These are phyloP conservation scores for Chaetomiaceae sp. DNA, from an alignment of 2,329 filamentous ascomycete genomes.

Conservation along the genomic window DNA sequence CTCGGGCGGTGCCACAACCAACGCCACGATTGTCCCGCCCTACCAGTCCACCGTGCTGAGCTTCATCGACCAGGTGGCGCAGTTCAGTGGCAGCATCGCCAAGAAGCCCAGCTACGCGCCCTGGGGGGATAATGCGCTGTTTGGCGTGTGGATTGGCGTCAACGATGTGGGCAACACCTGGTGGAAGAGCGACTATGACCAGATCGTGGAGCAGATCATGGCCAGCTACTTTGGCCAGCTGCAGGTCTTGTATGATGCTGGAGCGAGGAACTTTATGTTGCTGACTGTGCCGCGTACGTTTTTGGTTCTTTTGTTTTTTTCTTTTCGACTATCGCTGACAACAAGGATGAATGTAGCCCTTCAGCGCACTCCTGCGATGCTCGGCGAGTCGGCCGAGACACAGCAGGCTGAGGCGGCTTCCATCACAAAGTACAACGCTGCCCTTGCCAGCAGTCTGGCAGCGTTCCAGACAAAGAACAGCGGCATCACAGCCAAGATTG, in stretches of 20 bases:
- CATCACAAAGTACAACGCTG: conserved; percentile 38
- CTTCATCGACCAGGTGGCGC: conserved; percentile 48
- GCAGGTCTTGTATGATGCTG: conserved; percentile 41
- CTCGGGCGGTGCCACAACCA: conserved; percentile 47
- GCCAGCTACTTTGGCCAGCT: conserved; percentile 41
- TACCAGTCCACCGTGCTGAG: conserved; percentile 45
- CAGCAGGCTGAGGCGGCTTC: conserved; percentile 31
- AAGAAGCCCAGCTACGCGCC: conserved; percentile 33
- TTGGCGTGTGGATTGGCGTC: conserved; percentile 52
- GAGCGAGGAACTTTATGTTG: conserved; percentile 45
- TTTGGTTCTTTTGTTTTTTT: not conserved
- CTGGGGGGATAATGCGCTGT: conserved; percentile 44
- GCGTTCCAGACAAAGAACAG: conserved; percentile 35
- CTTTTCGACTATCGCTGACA: conserved; percentile 4
- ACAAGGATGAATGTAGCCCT: conserved; percentile 32
- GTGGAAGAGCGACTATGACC: conserved; percentile 38
- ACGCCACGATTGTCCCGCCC: conserved; percentile 45
- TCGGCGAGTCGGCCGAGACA: conserved; percentile 24
- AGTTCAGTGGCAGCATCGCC: conserved; percentile 36
- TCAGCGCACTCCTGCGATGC: conserved; percentile 37
- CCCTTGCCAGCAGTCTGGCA: conserved; percentile 29
- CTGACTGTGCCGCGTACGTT: conserved; percentile 42
- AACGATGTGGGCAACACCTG: conserved; percentile 53
- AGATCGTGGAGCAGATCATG: conserved; percentile 37
- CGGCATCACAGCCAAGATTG: conserved; percentile 32